Conservation (phyloP, 495 filamentous ascomycete genomes). For the Aspergillus kassunensis region DNA sequence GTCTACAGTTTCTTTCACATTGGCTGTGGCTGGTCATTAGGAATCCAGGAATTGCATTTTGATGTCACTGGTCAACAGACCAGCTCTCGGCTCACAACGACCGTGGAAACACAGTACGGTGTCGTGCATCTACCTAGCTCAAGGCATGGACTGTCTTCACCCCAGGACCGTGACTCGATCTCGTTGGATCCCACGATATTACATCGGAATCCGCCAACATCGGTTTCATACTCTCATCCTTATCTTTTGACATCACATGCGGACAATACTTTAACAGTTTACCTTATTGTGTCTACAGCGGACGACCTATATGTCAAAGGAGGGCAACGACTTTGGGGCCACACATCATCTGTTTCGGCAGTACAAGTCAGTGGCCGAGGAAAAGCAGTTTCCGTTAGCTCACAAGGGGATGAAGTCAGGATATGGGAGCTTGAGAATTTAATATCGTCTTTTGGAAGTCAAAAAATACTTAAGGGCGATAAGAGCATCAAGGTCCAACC, state of each 20-base stretch:
- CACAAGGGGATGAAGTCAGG: constrained; percentile 76
- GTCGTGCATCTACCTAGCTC: constrained; percentile 34
- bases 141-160: constrained; percentile 25
- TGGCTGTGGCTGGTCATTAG: constrained; percentile 75
- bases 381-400: constrained; percentile 85
- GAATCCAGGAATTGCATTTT: constrained; percentile 82
- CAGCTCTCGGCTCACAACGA: constrained; percentile 52
- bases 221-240: constrained; percentile 82
- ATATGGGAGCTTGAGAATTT: constrained; percentile 92
- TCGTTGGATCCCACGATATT: constrained; percentile 29
- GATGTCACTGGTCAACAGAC: constrained; percentile 48
- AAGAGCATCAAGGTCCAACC: constrained; percentile 54
- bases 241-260: constrained; percentile 85
- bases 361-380: constrained; percentile 84
- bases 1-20: constrained; percentile 65
- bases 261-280: constrained; percentile 89
- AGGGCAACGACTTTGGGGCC: constrained; percentile 83
- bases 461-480: constrained; percentile 36
- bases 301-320: constrained; percentile 63
- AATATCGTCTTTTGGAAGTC: constrained; percentile 44
- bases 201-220: constrained; percentile 55
- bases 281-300: constrained; percentile 73
- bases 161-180: background rate
- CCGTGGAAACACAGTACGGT: constrained; percentile 40
- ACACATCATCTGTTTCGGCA: constrained; percentile 84